Percentiles rank a stretch among this genome's conserved stretches.
Evolutionary conservation across 2,329 filamentous ascomycete species (phyloP).

Genomic region (Diaporthe ampelina): DNA sequence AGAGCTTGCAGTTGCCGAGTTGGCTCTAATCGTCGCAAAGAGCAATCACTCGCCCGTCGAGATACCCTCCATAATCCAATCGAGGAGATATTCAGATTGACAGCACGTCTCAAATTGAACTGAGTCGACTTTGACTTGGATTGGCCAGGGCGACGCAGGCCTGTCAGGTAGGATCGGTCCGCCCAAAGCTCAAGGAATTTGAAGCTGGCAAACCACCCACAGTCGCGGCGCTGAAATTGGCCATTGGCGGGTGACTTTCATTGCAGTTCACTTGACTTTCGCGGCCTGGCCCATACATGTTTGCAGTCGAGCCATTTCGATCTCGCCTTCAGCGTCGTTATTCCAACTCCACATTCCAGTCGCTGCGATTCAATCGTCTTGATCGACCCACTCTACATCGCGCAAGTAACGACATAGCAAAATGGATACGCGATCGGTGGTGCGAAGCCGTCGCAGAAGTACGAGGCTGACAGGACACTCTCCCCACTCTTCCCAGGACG

Average conservation of each 20-base stretch:
- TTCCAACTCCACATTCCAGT: background rate
- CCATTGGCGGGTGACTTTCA: background rate
- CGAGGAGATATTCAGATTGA: background rate
- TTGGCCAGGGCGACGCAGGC: background rate
- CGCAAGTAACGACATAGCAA: background rate
- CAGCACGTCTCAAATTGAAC: background rate
- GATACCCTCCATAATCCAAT: slow-evolving; percentile 9
- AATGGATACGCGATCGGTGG: slow-evolving; percentile 26
- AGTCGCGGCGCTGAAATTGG: background rate
- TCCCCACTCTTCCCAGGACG: background rate
- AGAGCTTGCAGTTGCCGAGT: background rate
- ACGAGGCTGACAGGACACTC: slow-evolving; percentile 2
- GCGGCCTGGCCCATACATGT: background rate
- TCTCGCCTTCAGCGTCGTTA: background rate
- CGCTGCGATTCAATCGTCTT: background rate
- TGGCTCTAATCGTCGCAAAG: background rate
- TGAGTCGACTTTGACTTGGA: no score
- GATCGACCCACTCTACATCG: no score
- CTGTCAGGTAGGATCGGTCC: background rate
- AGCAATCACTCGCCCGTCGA: background rate
- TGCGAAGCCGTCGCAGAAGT: slow-evolving; percentile 29
- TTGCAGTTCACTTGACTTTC: background rate
- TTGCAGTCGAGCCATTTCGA: no score
- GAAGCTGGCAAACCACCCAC: background rate
- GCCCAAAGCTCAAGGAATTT: background rate